These are phyloP conservation scores for Ogataea methylovora DNA, from an alignment of 805 yeast species.

Conservation along the genomic window DNA sequence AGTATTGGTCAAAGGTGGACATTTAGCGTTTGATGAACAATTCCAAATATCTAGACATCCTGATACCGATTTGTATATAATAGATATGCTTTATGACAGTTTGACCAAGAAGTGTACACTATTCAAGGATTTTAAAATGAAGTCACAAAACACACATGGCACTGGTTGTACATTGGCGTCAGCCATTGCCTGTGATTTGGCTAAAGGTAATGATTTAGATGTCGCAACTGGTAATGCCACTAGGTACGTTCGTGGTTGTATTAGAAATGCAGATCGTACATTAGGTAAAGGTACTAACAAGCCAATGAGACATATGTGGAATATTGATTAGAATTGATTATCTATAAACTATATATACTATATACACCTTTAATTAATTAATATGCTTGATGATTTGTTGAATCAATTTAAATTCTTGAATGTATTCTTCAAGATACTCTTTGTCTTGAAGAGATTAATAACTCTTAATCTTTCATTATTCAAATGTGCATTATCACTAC, in stretches of 20 bases:
- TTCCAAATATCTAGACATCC: conserved; percentile 11
- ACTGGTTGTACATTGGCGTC: conserved; percentile 85
- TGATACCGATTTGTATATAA: conserved; percentile 17
- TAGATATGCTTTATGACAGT: conserved; percentile 49
- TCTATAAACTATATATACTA: neutral
- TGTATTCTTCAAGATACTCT: conserved; percentile 52
- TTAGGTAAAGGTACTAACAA: conserved; percentile 57
- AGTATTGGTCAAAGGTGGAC: conserved; percentile 78
- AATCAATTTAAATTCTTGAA: conserved; percentile 30
- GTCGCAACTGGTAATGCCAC: conserved; percentile 52
- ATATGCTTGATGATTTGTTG: too few species aligned
- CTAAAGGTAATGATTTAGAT: conserved; percentile 38
- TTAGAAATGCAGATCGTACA: conserved; percentile 31
- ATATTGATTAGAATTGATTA: neutral
- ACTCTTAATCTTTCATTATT: conserved; percentile 80
- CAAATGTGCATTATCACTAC: conserved; percentile 90
- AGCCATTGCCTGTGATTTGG: conserved; percentile 67
- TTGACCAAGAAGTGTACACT: conserved; percentile 27
- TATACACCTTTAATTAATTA: neutral
- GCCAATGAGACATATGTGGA: conserved; percentile 55
- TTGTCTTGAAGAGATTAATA: conserved; percentile 66
- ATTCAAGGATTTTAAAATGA: conserved; percentile 37
- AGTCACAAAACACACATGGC: conserved; percentile 64
- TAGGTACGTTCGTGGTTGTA: conserved; percentile 55
- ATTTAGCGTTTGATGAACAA: conserved; percentile 37